Evolutionary conservation across 129 eudicot genomes (phyloP).

Genomic region (Tanacetum coccineum): DNA sequence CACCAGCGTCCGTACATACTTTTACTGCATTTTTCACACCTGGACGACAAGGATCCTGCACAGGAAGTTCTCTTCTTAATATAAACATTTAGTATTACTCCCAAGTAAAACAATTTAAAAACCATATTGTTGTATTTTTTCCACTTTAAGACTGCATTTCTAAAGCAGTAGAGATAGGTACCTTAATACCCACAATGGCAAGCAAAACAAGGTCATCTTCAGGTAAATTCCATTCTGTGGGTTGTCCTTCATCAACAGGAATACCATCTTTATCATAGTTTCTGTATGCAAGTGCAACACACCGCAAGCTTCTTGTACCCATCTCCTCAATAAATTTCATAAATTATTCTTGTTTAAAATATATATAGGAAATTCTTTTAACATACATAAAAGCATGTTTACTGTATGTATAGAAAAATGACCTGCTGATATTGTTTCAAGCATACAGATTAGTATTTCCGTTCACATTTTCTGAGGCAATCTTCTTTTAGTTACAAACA

Average conservation of each 20-base stretch:
- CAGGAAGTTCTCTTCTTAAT: no score
- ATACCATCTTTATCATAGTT: conserved; percentile 39
- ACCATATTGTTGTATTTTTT: background rate
- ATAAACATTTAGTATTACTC: no score
- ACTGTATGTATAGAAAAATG: background rate
- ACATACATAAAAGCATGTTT: background rate
- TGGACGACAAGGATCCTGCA: conserved; percentile 99
- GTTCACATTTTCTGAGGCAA: conserved; percentile 1
- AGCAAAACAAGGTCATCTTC: conserved; percentile 77
- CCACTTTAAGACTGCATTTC: background rate
- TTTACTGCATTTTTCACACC: conserved; percentile 90
- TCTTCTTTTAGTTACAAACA: no score
- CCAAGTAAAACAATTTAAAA: no score
- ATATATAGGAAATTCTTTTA: background rate
- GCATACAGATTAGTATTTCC: conserved; percentile 12
- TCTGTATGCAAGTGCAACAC: conserved; percentile 84
- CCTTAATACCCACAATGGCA: conserved; percentile 90
- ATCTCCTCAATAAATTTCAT: conserved; percentile 62
- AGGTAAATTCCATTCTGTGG: conserved; percentile 72
- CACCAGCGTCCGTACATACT: no score
- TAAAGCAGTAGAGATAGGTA: conserved; percentile 19
- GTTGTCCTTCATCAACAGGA: conserved; percentile 56
- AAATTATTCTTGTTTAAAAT: conserved; percentile 40
- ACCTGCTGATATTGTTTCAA: no score
- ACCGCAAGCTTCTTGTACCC: conserved; percentile 82